A percentile compares a stretch with the other conserved stretches of the same genome.
Evolutionary conservation across 768 basidiomycete species (phyloP).

Genomic region (Sutorius australiensis): DNA sequence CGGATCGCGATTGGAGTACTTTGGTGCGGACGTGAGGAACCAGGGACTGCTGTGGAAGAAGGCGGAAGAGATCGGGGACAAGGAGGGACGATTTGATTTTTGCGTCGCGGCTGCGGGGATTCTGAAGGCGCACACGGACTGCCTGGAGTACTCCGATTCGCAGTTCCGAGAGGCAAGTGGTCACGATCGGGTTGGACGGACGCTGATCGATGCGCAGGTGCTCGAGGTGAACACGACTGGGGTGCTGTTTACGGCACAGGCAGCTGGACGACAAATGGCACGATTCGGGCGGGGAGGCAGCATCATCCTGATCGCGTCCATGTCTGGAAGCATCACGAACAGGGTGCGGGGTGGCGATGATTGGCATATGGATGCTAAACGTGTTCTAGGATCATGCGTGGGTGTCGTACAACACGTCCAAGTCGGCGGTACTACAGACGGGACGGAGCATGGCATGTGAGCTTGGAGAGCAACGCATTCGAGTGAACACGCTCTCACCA

Average conservation of each 20-base stretch:
- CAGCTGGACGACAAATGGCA: slow-evolving; percentile 56
- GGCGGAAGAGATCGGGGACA: slow-evolving; percentile 57
- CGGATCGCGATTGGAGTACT: slow-evolving; percentile 52
- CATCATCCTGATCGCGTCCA: slow-evolving; percentile 57
- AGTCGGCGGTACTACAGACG: slow-evolving; percentile 78
- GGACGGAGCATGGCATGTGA: slow-evolving; percentile 80
- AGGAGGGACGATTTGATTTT: slow-evolving; percentile 68
- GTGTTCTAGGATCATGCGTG: slow-evolving; percentile 60
- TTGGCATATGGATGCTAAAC: background rate
- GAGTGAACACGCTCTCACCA: slow-evolving; percentile 74
- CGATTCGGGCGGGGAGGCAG: slow-evolving; percentile 46
- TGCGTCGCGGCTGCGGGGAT: slow-evolving; percentile 80
- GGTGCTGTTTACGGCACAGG: slow-evolving; percentile 59
- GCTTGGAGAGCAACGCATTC: slow-evolving; percentile 58
- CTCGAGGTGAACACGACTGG: slow-evolving; percentile 63
- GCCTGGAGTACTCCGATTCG: slow-evolving; percentile 60
- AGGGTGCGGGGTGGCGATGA: slow-evolving; percentile 38
- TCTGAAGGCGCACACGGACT: slow-evolving; percentile 54
- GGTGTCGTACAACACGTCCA: slow-evolving; percentile 75
- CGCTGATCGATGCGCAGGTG: slow-evolving; percentile 41
- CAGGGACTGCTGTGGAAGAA: slow-evolving; percentile 57
- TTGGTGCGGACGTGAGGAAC: slow-evolving; percentile 60
- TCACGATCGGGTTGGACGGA: too few relatives aligned
- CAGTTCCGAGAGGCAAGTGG: slow-evolving; percentile 57
- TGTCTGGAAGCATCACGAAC: slow-evolving; percentile 70